Conservation (phyloP, 1,284 basidiomycete genomes). For the Apiotrichum siamense region DNA sequence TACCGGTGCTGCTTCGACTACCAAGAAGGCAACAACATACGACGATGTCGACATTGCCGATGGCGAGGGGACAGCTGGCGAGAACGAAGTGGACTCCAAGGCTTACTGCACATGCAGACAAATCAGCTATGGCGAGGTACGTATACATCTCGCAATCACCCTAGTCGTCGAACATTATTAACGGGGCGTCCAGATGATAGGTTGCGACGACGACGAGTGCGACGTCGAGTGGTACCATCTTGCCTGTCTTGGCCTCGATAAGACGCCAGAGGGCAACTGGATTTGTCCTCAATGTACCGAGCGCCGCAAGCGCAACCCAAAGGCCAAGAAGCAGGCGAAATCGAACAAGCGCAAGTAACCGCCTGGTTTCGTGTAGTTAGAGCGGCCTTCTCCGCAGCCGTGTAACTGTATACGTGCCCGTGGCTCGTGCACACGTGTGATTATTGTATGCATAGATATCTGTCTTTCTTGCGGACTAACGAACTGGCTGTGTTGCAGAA, state of each 20-base stretch:
- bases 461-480: too few species aligned
- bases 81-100: constrained; percentile 57
- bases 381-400: not conserved
- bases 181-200: constrained; percentile 85
- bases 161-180: too few species aligned
- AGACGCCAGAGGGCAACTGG: constrained; percentile 71
- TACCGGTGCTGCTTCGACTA: constrained; percentile 4
- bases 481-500: too few species aligned
- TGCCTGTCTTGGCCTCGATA: constrained; percentile 65
- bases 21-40: constrained; percentile 9
- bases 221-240: constrained; percentile 93
- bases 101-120: constrained; percentile 85
- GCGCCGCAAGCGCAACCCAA: constrained; percentile 31
- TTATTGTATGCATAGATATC: not conserved
- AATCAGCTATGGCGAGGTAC: constrained; percentile 61
- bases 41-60: constrained; percentile 51
- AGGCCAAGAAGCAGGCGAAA: constrained; percentile 24
- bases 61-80: constrained; percentile 6
- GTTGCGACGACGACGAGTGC: constrained; percentile 84
- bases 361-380: not conserved
- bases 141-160: not conserved
- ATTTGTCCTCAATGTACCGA: constrained; percentile 59
- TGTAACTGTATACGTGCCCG: not conserved
- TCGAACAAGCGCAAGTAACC: constrained; percentile 12
- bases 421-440: not conserved